Percentiles rank a stretch among this genome's conserved stretches.
Conservation (phyloP, 2,329 filamentous ascomycete genomes). For the Amesomyces nigricolor region DNA sequence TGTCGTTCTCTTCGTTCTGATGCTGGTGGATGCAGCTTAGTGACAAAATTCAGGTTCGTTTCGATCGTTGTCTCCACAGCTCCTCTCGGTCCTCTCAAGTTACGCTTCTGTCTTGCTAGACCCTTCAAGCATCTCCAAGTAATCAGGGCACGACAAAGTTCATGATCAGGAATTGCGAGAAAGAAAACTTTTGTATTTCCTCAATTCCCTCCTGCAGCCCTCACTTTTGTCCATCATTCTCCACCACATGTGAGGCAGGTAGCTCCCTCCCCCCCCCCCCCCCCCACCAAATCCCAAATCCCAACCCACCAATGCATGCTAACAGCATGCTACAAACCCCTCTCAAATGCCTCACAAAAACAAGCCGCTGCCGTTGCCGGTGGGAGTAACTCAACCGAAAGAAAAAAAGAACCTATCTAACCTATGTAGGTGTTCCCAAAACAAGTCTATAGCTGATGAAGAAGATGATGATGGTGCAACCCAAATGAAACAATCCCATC, state of each 20-base stretch:
- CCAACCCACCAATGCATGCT: not conserved
- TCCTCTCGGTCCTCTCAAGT: too few relatives aligned
- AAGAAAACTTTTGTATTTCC: too few relatives aligned
- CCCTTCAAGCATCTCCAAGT: too few relatives aligned
- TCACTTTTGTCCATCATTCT: not conserved
- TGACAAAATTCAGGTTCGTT: too few relatives aligned
- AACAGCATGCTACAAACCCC: constrained; percentile 12
- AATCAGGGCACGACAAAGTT: too few relatives aligned
- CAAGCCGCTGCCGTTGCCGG: constrained; percentile 9
- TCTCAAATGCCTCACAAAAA: constrained; percentile 8
- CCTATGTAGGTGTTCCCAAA: constrained; percentile 1
- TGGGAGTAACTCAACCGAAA: not conserved
- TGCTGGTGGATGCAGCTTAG: too few relatives aligned
- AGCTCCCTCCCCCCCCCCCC: not conserved
- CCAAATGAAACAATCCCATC: not conserved
- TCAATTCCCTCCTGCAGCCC: not conserved
- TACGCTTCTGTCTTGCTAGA: too few relatives aligned
- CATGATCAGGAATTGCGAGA: too few relatives aligned
- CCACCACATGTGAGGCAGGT: too few relatives aligned
- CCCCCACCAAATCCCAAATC: not conserved
- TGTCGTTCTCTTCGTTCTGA: too few relatives aligned
- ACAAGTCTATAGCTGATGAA: not conserved
- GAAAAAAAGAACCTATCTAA: constrained; percentile 15
- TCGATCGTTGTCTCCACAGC: too few relatives aligned
- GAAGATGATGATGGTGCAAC: not conserved